Evolutionary conservation across 108 stramenopile species (phyloP), one percentile per base, ranked within the genome.

Genomic region (Skeletonema marinoi): DNA sequence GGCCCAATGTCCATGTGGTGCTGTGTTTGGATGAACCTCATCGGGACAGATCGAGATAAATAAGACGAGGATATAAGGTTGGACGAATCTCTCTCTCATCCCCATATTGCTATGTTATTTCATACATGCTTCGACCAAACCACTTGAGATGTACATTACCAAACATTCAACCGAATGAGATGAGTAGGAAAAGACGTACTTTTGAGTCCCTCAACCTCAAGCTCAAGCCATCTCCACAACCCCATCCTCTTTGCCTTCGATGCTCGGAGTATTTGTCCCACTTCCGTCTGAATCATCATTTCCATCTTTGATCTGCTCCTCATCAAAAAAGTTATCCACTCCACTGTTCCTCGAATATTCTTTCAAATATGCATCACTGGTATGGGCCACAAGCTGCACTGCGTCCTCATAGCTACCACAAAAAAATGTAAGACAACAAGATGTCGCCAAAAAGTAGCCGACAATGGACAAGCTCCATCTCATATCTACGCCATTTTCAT

Each of bases 401-500:
- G 83, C 80, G 5, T 70, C 64, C 9, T 77, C 36, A 48, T 68
- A 81, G 41, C 56, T 63, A 17, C 83, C 83, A 42, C 83, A 81
- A 42, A 75, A 44, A 32, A 84, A 38, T 32, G 83, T 76, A 69
- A 75, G 59, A 5, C 71, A 7, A 30, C 44, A 61, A 33, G 66
- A 71, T 35, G 70, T 33, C 3, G 73, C 2, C 31, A 84, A 54
- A 44, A 84, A 84, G 65, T 54, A 77, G 32, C 75, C 72, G 5
- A 84, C 25, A 30, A 39, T 77, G 5, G 73, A 29, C 41, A 81
- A 19, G n/a, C 80, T 70, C 83, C 79, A 80, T 48, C 83, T 75
- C 77, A 89, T 90, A 33, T 60, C 80, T 5, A 90, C 81, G 16
- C 84, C 89, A 16, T 60, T 67, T 73, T 94, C 91, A 68, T 90